A percentile compares a stretch with the other conserved stretches of the same genome.
phyloP scores from a whole-genome alignment of 495 filamentous ascomycete species.

The Barbatosphaeria neglecta region DNA sequence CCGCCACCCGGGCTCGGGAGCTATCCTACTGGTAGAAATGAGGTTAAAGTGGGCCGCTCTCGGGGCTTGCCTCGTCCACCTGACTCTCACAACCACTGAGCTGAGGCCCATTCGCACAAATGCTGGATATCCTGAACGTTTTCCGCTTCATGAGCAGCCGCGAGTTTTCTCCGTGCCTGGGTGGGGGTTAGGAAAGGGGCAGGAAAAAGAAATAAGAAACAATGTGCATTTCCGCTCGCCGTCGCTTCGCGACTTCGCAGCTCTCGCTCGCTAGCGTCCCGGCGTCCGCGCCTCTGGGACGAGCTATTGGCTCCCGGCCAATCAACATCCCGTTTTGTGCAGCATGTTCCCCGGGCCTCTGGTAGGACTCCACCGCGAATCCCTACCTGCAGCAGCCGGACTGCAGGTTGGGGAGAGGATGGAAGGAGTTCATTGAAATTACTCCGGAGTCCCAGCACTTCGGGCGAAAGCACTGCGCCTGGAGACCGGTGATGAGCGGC shows the following conservation, averaged over 20 bases:
- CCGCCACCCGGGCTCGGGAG: background rate
- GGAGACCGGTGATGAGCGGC: too few species aligned
- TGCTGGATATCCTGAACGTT: too few species aligned
- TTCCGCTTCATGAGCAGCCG: background rate
- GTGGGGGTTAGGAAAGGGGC: too few species aligned
- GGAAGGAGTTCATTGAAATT: too few species aligned
- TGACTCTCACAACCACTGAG: background rate
- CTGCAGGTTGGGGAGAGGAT: background rate
- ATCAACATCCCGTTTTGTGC: background rate
- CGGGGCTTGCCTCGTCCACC: background rate
- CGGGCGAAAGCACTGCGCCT: too few species aligned
- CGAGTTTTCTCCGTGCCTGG: too few species aligned
- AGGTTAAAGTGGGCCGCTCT: background rate
- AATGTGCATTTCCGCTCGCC: too few species aligned
- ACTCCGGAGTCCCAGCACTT: too few species aligned
- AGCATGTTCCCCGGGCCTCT: background rate
- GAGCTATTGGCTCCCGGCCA: background rate
- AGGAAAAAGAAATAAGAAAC: background rate
- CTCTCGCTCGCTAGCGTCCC: background rate
- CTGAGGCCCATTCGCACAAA: background rate
- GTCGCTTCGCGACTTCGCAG: too few species aligned
- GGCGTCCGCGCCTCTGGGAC: background rate
- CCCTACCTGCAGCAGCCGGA: background rate
- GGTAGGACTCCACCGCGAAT: background rate
- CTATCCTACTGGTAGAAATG: background rate